Evolutionary conservation across 2,329 filamentous ascomycete species (phyloP).

Genomic region (Periconia sp.): DNA sequence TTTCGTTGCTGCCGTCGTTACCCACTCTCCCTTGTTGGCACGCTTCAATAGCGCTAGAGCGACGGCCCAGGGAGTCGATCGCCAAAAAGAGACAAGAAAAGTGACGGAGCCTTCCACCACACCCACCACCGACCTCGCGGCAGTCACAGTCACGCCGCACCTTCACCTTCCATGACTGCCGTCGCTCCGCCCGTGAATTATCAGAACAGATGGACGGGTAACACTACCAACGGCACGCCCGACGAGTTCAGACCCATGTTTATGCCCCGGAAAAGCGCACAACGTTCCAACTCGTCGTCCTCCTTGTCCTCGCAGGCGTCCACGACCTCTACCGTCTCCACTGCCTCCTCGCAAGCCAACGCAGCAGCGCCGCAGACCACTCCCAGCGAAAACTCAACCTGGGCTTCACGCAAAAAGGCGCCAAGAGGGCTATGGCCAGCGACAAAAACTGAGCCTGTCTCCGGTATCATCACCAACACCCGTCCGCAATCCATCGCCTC

Average conservation of each 20-base stretch:
- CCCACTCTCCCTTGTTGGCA: slow-evolving; percentile 15
- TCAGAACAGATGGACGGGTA: slow-evolving; percentile 64
- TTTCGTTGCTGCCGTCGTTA: slow-evolving; percentile 17
- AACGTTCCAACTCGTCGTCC: slow-evolving; percentile 88
- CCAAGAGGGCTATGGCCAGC: slow-evolving; percentile 62
- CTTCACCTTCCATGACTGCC: slow-evolving; percentile 59
- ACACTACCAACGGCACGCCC: slow-evolving; percentile 54
- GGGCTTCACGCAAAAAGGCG: slow-evolving; percentile 54
- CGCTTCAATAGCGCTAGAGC: slow-evolving; percentile 33
- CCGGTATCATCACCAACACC: slow-evolving; percentile 63
- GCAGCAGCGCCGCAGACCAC: slow-evolving; percentile 46
- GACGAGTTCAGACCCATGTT: slow-evolving; percentile 83
- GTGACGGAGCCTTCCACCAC: slow-evolving; percentile 16
- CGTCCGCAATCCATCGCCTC: slow-evolving; percentile 64
- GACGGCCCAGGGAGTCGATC: slow-evolving; percentile 21
- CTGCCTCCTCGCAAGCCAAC: slow-evolving; percentile 64
- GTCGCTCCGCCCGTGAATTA: slow-evolving; percentile 66
- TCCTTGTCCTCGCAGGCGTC: slow-evolving; percentile 69
- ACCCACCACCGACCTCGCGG: slow-evolving; percentile 1
- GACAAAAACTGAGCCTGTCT: slow-evolving; percentile 66
- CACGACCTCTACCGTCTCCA: slow-evolving; percentile 66
- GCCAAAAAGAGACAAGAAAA: slow-evolving; percentile 18
- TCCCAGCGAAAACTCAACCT: slow-evolving; percentile 32
- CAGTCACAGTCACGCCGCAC: slow-evolving; percentile 21
- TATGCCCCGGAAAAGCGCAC: slow-evolving; percentile 82